Percentiles rank a stretch among this genome's conserved stretches.
These are phyloP conservation scores for Cyclotella sp. DNA, from an alignment of 108 stramenopile genomes.

Conservation along the genomic window DNA sequence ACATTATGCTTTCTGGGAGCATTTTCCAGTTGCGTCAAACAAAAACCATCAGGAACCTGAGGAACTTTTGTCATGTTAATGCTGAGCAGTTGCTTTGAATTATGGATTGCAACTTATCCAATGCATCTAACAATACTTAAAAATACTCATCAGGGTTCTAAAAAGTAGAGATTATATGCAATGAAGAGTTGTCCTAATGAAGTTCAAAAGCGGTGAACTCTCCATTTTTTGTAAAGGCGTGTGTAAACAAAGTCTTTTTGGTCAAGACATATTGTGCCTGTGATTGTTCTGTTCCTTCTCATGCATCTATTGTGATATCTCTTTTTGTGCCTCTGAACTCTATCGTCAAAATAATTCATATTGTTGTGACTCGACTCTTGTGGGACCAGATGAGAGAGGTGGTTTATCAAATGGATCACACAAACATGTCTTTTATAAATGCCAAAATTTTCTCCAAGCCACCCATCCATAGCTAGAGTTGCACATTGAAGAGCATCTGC, in stretches of 20 bases:
- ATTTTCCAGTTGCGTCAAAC: conserved; percentile 98
- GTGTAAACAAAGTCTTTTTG: conserved; percentile 70
- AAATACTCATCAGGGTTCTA: conserved; percentile 99
- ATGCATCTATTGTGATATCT: neutral
- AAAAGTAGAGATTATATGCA: conserved; percentile 92
- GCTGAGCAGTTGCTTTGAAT: neutral
- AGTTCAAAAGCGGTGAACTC: conserved; percentile 24
- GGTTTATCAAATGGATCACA: conserved; percentile 94
- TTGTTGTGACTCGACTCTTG: conserved; percentile 63
- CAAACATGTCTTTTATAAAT: conserved; percentile 36
- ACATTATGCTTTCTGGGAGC: conserved; percentile 86
- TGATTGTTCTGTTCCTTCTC: conserved; percentile 31
- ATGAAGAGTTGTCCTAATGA: conserved; percentile 71
- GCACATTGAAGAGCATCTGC: conserved; percentile 93
- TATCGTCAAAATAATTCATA: conserved; percentile 74
- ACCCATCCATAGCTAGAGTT: conserved; percentile 87
- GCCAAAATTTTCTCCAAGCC: conserved; percentile 77
- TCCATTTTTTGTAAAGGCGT: conserved; percentile 15
- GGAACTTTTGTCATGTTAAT: neutral
- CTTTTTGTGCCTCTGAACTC: conserved; percentile 19
- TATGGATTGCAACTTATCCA: conserved; percentile 42
- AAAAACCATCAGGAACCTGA: conserved; percentile 55
- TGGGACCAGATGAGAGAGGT: conserved; percentile 81
- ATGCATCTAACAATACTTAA: conserved; percentile 88
- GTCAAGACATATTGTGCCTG: conserved; percentile 7